Base-by-base conservation (phyloP, 192 early-diverging fungal species). In the Chytriomyces sp. region DNA sequence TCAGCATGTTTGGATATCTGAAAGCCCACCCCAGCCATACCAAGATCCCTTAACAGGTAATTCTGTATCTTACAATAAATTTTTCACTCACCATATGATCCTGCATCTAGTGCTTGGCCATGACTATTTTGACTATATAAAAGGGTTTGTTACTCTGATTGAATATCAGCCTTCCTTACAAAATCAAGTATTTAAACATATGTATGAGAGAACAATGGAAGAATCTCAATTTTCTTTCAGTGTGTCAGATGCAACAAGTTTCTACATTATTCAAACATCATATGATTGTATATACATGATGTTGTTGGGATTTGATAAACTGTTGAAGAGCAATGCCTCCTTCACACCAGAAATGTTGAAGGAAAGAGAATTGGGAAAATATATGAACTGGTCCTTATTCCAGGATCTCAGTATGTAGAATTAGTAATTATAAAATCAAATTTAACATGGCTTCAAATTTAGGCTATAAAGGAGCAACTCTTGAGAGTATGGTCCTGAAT, bases 311-410 rank as follows among this genome's bases (percentile, higher is more conserved):
- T 64, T 64, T 28, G 62, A 64, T 41, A 14, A n/a, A 17, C 65
- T 55, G 25, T 38, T 68, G 14, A 53, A 55, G 37, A 25, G 14
- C 30, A 55, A 52, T 17, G 5, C 7, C 19, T 7, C 14, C 3
- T 34, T 17, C 5, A 54, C 65, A 30, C 17, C n/a, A 36, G 31
- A 55, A 17, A 52, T 55, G 52, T 30, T 68, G 26, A 30, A 44
- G 17, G 22, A 22, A 4, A 6, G 65, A 10, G 6, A 55, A 55
- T 39, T 68, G 32, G 52, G 55, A 34, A n/a, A 22, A 17, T 10
- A 25, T 12, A 68, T 68, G 65, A 68, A 68, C 28, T 68, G 4
- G 22, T 33, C 65, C 17, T 28, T 52, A 17, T 68, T 68, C 55
- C 44, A 68, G 19, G 55, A 68, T 49, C 22, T 49, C 1, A 49